These are phyloP conservation scores for Hibiscus tridactylites DNA, from an alignment of 345 rosid species.

Conservation along the genomic window DNA sequence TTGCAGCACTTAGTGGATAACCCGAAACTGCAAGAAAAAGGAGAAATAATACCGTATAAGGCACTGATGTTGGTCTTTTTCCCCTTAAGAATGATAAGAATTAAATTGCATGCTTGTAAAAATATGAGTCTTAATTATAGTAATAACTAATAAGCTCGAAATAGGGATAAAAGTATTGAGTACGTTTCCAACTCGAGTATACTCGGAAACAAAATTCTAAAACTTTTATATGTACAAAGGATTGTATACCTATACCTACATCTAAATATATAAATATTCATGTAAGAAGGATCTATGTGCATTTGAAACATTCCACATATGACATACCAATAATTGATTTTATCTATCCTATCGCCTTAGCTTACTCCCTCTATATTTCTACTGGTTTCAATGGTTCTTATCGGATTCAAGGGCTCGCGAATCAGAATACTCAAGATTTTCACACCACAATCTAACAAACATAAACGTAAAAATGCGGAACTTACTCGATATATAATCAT, in stretches of 20 bases:
- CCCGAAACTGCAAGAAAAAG: constrained; percentile 59
- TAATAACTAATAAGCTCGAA: neutral
- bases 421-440: neutral
- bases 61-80: neutral
- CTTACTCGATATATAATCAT: constrained; percentile 62
- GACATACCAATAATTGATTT: neutral
- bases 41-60: neutral
- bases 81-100: neutral
- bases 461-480: neutral
- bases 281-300: too few species aligned
- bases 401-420: neutral
- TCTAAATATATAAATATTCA: too few species aligned
- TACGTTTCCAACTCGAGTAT: too few species aligned
- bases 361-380: neutral
- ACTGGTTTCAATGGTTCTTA: neutral
- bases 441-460: neutral
- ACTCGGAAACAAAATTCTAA: too few species aligned
- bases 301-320: too few species aligned
- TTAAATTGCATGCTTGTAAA: neutral
- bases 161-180: neutral
- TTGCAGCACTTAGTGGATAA: constrained; percentile 81
- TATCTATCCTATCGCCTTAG: neutral
- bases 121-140: neutral
- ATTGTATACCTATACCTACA: too few species aligned
- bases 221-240: too few species aligned